phyloP scores from a whole-genome alignment of 139 green algal genomes.

The Chlorella sp. region DNA sequence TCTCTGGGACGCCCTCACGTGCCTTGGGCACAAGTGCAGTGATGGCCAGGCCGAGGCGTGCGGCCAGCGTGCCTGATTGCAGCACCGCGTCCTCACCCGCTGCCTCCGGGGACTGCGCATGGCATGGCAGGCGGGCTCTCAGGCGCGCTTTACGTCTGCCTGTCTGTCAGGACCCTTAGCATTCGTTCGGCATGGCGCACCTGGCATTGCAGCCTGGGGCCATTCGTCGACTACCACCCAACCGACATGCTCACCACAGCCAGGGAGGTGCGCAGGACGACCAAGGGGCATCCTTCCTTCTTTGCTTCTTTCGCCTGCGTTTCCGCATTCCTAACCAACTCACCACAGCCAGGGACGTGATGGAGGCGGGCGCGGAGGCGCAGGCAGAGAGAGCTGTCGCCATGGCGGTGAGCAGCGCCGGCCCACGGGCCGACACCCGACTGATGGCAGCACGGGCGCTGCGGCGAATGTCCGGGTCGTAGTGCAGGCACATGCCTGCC shows the following conservation, averaged over 20 bases:
- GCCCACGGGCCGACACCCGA: conserved; percentile 2
- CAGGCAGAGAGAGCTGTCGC: not conserved
- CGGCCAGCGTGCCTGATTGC: not conserved
- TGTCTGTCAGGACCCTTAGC: no score
- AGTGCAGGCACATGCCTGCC: conserved; percentile 32
- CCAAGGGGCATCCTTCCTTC: no score
- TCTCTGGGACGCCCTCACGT: not conserved
- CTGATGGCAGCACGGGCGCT: conserved; percentile 12
- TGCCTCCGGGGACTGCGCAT: conserved; percentile 15
- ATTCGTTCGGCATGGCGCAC: no score
- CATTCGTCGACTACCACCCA: no score
- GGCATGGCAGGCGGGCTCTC: no score
- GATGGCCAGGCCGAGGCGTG: not conserved
- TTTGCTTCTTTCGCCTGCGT: no score
- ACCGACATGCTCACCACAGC: no score
- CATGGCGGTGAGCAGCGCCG: conserved; percentile 12
- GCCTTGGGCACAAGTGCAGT: not conserved
- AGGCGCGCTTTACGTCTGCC: no score
- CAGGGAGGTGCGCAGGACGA: no score
- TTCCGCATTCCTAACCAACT: no score
- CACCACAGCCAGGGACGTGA: conserved; percentile 15
- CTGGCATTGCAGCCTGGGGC: no score
- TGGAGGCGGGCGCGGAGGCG: not conserved
- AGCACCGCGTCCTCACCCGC: conserved; percentile 16
- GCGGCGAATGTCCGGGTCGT: not conserved